Base-by-base conservation (phyloP, 306 rosid genomes). In the Trifolium dubium region DNA sequence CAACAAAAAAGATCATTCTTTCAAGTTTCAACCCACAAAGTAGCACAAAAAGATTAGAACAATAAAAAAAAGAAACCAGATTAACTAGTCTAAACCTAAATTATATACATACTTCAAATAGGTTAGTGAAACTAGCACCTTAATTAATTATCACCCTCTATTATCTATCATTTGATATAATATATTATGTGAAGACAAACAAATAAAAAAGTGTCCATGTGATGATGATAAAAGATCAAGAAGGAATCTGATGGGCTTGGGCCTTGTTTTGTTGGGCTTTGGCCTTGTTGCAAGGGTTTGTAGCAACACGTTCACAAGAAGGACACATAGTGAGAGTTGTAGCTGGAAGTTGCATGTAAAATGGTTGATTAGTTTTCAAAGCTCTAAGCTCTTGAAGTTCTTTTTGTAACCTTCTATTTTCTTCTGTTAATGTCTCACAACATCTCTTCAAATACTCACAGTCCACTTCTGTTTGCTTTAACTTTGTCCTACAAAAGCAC, bases 241-340 rank as follows among this genome's bases (percentile, higher is more conserved):
- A 84, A n/a, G 88, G 61, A 39, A 76, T 64, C 9, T 78, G 79
- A 40, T 86, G 90, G 67, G 82, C 80, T 37, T 81, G 85, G 54
- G 88, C 76, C 34, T 83, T 77, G 0, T 69, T 75, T 56, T 66
- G 1, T 68, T 83, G 90, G 53, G 79, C 79, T 37, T 23, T 23
- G 23, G 23, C 23, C 23, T 58, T 10, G 63, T 41, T 46, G 65
- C 82, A 23, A 59, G 85, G 50, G 37, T 64, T 79, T 81, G 92
- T 81, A 10, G 88, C 91, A 5, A 89, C 93, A 5, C 96, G 86
- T 81, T 95, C 98, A 30, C 99, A 95, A 0, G 99, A 88, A 19
- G 99, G 98, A 51, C 99, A 95, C 98, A 95, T 92, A 56, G 99
- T 95, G 75, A 95, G 98, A 11, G 99, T 95, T 47, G 99, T 95